Percentiles rank a stretch among this genome's conserved stretches.
phyloP scores from a whole-genome alignment of 179 eudicot species.

The Spinacia oleracea region DNA sequence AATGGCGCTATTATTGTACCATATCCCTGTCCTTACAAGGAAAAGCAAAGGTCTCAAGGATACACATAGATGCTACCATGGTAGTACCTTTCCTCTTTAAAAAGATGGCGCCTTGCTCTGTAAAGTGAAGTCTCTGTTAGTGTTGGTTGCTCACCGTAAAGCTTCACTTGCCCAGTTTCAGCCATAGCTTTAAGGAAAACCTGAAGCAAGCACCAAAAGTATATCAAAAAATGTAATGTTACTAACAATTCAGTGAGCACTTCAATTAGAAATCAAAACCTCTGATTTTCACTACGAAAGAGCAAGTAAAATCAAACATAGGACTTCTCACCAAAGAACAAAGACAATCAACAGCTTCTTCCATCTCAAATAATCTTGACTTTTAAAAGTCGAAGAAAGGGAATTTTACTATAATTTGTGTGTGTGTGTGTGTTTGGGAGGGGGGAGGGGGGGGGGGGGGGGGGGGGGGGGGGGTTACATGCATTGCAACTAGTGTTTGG shows the following conservation, averaged over 20 bases:
- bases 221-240: background rate
- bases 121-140: conserved; percentile 81
- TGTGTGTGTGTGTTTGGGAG: too few species aligned
- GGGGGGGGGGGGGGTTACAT: too few species aligned
- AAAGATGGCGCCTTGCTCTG: conserved; percentile 91
- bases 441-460: too few species aligned
- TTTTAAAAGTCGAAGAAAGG: background rate
- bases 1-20: background rate
- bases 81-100: conserved; percentile 93
- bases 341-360: conserved; percentile 10
- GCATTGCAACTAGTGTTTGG: background rate
- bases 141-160: conserved; percentile 90
- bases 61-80: conserved; percentile 1
- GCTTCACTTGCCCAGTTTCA: conserved; percentile 94
- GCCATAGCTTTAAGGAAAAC: conserved; percentile 99
- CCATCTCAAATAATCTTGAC: background rate
- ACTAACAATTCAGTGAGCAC: background rate
- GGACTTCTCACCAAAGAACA: background rate
- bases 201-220: conserved; percentile 36
- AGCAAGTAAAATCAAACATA: background rate
- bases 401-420: background rate
- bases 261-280: background rate
- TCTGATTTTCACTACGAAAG: background rate
- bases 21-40: background rate
- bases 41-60: conserved; percentile 7